phyloP scores from a whole-genome alignment of 202 grass and related monocot genomes.

The Elaeis oleifera region DNA sequence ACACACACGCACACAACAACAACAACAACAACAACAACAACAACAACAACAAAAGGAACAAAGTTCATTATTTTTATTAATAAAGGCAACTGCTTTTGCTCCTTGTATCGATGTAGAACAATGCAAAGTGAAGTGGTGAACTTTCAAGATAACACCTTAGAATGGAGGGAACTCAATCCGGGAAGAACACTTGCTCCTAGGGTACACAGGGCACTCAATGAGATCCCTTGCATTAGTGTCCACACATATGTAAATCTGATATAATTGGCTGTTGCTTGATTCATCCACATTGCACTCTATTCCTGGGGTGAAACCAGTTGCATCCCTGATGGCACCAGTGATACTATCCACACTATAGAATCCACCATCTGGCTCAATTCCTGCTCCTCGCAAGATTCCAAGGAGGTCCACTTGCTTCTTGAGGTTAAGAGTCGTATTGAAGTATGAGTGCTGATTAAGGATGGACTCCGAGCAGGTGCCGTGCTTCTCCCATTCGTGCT shows the following conservation, averaged over 20 bases:
- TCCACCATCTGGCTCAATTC: conserved; percentile 49
- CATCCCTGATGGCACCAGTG: conserved; percentile 33
- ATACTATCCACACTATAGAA: conserved; percentile 38
- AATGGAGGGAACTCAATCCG: conserved; percentile 68
- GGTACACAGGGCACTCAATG: conserved; percentile 53
- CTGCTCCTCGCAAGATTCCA: conserved; percentile 21
- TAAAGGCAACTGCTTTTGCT: too few species aligned
- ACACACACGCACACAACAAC: too few species aligned
- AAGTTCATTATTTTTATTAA: too few species aligned
- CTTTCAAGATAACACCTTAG: conserved; percentile 4
- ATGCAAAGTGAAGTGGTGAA: too few species aligned
- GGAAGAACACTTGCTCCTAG: conserved; percentile 36
- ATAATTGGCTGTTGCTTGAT: conserved; percentile 66
- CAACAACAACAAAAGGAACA: too few species aligned
- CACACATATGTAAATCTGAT: conserved; percentile 83
- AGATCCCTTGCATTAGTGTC: conserved; percentile 27
- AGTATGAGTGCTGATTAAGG: conserved; percentile 72
- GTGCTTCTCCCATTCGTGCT: conserved; percentile 89
- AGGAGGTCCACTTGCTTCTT: conserved; percentile 39
- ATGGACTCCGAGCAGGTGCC: conserved; percentile 56
- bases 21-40: too few species aligned
- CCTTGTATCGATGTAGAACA: too few species aligned
- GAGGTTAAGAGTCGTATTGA: conserved; percentile 48
- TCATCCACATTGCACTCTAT: conserved; percentile 78
- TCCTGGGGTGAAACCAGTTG: conserved; percentile 41